These are phyloP conservation scores for Xylariomycetidae sp. DNA, from an alignment of 2,329 filamentous ascomycete genomes.

Conservation along the genomic window DNA sequence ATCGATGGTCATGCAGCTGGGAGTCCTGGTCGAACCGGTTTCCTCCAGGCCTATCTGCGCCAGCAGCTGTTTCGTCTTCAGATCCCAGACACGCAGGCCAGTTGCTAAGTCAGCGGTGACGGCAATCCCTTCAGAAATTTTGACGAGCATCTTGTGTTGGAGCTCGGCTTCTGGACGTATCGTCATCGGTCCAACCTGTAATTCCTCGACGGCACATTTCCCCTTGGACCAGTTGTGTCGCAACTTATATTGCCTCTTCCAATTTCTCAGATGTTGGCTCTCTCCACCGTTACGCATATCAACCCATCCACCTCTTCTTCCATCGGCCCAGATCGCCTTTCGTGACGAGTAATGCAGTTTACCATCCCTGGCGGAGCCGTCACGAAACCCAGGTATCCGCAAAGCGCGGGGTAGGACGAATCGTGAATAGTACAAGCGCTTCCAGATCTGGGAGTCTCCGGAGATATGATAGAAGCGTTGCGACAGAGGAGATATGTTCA, in stretches of 20 bases:
- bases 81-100: slow-evolving; percentile 75
- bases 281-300: slow-evolving; percentile 52
- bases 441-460: slow-evolving; percentile 86
- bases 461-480: slow-evolving; percentile 68
- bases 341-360: slow-evolving; percentile 43
- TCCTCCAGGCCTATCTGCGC: slow-evolving; percentile 40
- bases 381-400: slow-evolving; percentile 63
- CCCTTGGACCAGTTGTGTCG: slow-evolving; percentile 89
- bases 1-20: slow-evolving; percentile 65
- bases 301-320: slow-evolving; percentile 37
- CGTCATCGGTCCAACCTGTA: slow-evolving; percentile 50
- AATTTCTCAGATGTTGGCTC: slow-evolving; percentile 16
- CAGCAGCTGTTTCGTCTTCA: slow-evolving; percentile 58
- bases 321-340: slow-evolving; percentile 41
- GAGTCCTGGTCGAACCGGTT: slow-evolving; percentile 27
- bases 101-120: slow-evolving; percentile 67
- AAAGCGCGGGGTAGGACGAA: slow-evolving; percentile 81
- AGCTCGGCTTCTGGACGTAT: no score
- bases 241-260: slow-evolving; percentile 74
- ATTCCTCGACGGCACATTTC: slow-evolving; percentile 73
- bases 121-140: slow-evolving; percentile 70
- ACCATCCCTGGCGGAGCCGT: slow-evolving; percentile 27
- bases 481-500: slow-evolving; percentile 63
- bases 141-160: slow-evolving; percentile 64
- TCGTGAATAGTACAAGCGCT: slow-evolving; percentile 76